Conservation (phyloP, 805 yeast species). For the Blastobotrys mokoenaii region DNA sequence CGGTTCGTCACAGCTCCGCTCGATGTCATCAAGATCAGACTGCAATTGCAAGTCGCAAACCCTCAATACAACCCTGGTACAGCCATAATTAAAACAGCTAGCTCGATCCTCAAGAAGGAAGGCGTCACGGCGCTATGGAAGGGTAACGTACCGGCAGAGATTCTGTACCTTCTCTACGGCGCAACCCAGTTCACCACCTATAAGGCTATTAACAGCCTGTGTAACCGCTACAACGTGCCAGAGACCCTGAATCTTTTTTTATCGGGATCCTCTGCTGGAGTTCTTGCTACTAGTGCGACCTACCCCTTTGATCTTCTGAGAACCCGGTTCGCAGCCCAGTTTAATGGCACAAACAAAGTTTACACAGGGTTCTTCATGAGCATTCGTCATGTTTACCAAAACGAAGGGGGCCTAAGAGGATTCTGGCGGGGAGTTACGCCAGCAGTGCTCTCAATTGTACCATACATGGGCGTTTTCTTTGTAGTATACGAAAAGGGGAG, state of each 20-base stretch:
- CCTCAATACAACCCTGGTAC: slow-evolving; percentile 15
- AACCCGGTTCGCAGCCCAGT: slow-evolving; percentile 72
- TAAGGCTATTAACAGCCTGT: slow-evolving; percentile 40
- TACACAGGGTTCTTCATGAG: slow-evolving; percentile 25
- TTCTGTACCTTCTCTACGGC: slow-evolving; percentile 79
- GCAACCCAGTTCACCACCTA: slow-evolving; percentile 75
- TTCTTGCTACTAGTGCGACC: slow-evolving; percentile 59
- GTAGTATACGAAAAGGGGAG: slow-evolving; percentile 50
- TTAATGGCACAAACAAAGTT: slow-evolving; percentile 17
- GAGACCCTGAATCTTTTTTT: slow-evolving; percentile 40
- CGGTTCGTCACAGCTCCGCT: slow-evolving; percentile 67
- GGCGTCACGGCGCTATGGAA: slow-evolving; percentile 83
- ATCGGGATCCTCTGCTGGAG: slow-evolving; percentile 74
- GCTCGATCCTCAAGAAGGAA: slow-evolving; percentile 46
- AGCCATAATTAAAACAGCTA: slow-evolving; percentile 26
- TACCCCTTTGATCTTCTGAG: slow-evolving; percentile 90
- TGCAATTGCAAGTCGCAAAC: slow-evolving; percentile 45
- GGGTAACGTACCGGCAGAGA: slow-evolving; percentile 89
- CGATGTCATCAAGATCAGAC: slow-evolving; percentile 68
- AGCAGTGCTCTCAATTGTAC: slow-evolving; percentile 52
- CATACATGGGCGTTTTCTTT: slow-evolving; percentile 69
- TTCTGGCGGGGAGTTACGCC: slow-evolving; percentile 42
- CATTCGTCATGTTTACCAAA: slow-evolving; percentile 26
- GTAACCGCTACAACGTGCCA: slow-evolving; percentile 30
- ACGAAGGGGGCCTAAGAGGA: slow-evolving; percentile 37